Conservation (phyloP, 441 rosid species). For the Syzygium malaccense region DNA sequence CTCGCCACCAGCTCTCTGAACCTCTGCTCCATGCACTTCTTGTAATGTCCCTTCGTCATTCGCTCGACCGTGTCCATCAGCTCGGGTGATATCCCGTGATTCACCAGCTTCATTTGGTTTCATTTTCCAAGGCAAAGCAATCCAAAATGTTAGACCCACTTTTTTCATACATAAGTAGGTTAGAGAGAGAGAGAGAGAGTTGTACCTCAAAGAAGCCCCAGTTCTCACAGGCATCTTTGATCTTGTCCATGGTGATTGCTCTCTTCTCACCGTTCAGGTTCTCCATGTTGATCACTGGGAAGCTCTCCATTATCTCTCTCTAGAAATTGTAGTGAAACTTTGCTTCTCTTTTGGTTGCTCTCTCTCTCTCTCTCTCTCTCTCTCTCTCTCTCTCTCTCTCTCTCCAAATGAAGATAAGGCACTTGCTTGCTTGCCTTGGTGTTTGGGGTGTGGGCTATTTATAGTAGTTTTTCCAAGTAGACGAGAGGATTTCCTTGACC, state of each 20-base stretch:
- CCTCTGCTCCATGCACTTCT: conserved; percentile 3
- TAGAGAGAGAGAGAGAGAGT: background rate
- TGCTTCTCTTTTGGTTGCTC: background rate
- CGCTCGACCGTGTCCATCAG: background rate
- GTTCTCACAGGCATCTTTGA: background rate
- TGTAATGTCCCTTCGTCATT: background rate
- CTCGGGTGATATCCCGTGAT: background rate
- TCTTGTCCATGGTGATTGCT: background rate
- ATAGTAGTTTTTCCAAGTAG: background rate
- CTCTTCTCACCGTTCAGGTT: background rate
- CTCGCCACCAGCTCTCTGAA: background rate
- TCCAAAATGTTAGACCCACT: background rate
- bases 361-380: background rate
- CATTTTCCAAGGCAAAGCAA: background rate
- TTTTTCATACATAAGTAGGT: background rate
- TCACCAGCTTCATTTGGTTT: background rate
- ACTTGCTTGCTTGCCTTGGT: background rate
- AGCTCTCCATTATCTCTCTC: background rate
- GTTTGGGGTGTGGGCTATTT: background rate
- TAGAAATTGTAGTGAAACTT: background rate
- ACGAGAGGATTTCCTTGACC: background rate
- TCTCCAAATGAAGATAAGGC: background rate
- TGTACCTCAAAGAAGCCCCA: background rate
- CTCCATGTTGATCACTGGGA: background rate
- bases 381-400: background rate